phyloP scores from a whole-genome alignment of 1,139 yeast genomes.

The Candida pseudocylindracea region DNA sequence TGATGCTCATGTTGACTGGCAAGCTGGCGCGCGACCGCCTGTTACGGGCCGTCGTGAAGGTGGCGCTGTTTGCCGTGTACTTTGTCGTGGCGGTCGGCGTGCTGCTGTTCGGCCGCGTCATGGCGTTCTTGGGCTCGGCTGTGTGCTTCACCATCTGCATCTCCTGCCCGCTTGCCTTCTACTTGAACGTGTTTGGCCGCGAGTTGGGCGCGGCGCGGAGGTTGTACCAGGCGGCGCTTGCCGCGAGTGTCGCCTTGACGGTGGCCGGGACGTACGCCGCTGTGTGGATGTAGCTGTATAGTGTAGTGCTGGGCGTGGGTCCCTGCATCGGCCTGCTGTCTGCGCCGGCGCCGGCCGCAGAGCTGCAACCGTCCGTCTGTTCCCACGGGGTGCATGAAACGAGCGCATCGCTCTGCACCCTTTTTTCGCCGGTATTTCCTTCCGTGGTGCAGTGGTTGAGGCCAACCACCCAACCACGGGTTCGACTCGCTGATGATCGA shows the following conservation, averaged over 20 bases:
- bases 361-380: no score
- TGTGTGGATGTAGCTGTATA: constrained; percentile 1
- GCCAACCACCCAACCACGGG: no score
- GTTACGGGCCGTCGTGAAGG: constrained; percentile 3
- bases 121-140: constrained; percentile 68
- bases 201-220: constrained; percentile 18
- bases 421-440: no score
- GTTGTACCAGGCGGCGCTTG: constrained; percentile 21
- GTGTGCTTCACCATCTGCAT: constrained; percentile 67
- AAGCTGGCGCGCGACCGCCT: constrained; percentile 19
- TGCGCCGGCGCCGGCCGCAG: no score
- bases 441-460: no score
- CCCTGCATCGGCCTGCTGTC: no score
- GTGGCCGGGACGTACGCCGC: constrained; percentile 23
- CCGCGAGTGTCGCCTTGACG: constrained; percentile 21
- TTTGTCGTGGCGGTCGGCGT: constrained; percentile 32
- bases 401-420: no score
- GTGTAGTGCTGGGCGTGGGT: no score
- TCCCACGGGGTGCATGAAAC: no score
- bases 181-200: constrained; percentile 29
- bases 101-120: constrained; percentile 62
- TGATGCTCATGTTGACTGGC: constrained; percentile 27
- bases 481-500: no score
- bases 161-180: constrained; percentile 54
- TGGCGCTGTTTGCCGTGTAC: constrained; percentile 8